These are phyloP conservation scores for Colletotrichum simmondsii DNA, from an alignment of 2,329 filamentous ascomycete genomes.

Conservation along the genomic window DNA sequence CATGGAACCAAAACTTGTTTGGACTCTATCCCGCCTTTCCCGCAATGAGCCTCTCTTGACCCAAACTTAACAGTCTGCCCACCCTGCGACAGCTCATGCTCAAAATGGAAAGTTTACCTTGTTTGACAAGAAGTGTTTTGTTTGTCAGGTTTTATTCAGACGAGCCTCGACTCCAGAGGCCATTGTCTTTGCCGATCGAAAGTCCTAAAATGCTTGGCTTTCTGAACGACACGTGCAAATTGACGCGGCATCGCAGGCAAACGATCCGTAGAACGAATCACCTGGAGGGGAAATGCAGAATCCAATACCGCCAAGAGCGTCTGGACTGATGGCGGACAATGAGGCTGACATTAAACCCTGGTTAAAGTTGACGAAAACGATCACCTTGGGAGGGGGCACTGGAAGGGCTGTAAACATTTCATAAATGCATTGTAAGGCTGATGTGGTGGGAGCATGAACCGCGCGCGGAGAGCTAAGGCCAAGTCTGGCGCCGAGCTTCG, in stretches of 20 bases:
- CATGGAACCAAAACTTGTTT: not conserved
- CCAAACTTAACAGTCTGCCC: not conserved
- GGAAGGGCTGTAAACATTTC: not conserved
- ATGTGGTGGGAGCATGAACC: not conserved
- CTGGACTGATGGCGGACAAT: not conserved
- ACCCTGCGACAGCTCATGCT: not conserved
- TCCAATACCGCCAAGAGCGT: not conserved
- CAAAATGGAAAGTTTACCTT: not conserved
- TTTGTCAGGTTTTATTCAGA: not conserved
- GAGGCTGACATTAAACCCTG: not conserved
- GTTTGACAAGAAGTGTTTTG: not conserved
- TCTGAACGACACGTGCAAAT: not conserved
- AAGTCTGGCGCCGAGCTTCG: not conserved
- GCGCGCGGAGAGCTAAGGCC: not conserved
- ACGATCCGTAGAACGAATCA: not conserved
- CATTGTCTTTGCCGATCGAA: not conserved
- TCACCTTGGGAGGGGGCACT: not conserved
- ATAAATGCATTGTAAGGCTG: not conserved
- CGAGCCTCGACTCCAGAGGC: not conserved
- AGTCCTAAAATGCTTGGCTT: not conserved
- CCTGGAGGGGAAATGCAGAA: not conserved
- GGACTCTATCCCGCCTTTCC: not conserved
- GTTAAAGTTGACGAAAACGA: constrained; percentile 5
- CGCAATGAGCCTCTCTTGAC: not conserved
- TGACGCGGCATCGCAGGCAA: too few relatives aligned